Conservation (phyloP, 495 filamentous ascomycete genomes). For the Aspergillus ellipticus region DNA sequence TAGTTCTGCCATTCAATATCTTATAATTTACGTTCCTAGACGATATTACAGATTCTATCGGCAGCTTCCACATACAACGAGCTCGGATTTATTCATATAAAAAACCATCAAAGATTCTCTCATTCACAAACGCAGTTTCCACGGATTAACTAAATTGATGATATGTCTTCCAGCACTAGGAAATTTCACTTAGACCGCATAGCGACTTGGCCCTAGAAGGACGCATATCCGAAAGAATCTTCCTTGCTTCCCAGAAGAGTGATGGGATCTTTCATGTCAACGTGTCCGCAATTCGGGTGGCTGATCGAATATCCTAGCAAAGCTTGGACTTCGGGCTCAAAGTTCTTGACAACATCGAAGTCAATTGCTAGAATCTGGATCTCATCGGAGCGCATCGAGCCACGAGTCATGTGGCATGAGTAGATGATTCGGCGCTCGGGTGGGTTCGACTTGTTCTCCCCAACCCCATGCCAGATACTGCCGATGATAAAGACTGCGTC, state of each 20-base stretch:
- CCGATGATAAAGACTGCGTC: slow-evolving; percentile 25
- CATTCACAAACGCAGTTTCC: no score
- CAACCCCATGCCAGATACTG: slow-evolving; percentile 24
- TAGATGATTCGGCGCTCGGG: slow-evolving; percentile 27
- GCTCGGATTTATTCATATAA: no score
- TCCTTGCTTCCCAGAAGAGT: not conserved
- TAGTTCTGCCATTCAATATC: no score
- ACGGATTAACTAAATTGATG: no score
- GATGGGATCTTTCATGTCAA: slow-evolving; percentile 28
- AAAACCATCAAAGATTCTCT: no score
- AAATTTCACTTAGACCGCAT: no score
- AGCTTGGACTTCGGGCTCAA: slow-evolving; percentile 22
- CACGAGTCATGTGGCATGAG: slow-evolving; percentile 25
- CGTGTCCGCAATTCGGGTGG: slow-evolving; percentile 31
- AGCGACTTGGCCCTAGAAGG: not conserved
- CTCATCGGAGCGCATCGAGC: slow-evolving; percentile 27
- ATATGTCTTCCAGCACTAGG: no score
- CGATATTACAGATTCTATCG: no score
- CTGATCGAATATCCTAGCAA: slow-evolving; percentile 26
- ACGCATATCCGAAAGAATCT: not conserved
- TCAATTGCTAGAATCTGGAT: slow-evolving; percentile 28
- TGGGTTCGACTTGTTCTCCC: slow-evolving; percentile 16
- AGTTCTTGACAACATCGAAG: slow-evolving; percentile 24
- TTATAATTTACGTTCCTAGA: no score
- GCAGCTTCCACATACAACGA: no score